phyloP scores from a whole-genome alignment of 306 rosid species.

The Ochetophila trinervis region DNA sequence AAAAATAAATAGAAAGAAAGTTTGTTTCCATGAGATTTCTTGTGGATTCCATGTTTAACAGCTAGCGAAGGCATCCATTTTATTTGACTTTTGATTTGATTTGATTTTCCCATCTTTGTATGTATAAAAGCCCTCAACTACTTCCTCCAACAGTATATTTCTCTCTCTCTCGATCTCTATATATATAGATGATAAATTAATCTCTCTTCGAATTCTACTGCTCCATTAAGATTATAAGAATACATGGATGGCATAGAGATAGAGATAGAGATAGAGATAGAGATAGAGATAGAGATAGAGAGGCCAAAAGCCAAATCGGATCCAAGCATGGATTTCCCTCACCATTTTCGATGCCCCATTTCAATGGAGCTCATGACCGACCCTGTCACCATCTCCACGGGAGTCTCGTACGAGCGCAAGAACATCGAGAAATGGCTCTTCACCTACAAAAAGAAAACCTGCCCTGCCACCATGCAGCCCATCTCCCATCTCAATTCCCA shows the following conservation, averaged over 20 bases:
- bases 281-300: background rate
- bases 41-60: slow-evolving; percentile 22
- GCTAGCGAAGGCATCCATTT: slow-evolving; percentile 20
- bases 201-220: background rate
- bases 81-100: slow-evolving; percentile 43
- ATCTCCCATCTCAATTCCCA: slow-evolving; percentile 25
- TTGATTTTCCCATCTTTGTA: slow-evolving; percentile 9
- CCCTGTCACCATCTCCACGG: slow-evolving; percentile 48
- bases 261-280: too few species aligned
- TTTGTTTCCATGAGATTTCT: slow-evolving; percentile 22
- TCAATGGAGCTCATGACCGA: slow-evolving; percentile 52
- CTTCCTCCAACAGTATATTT: too few species aligned
- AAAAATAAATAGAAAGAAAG: background rate
- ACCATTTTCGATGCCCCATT: slow-evolving; percentile 50
- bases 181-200: too few species aligned
- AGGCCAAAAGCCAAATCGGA: background rate
- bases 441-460: slow-evolving; percentile 48
- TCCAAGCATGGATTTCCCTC: slow-evolving; percentile 29
- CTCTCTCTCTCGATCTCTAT: too few species aligned
- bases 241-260: background rate
- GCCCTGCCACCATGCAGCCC: slow-evolving; percentile 54
- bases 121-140: slow-evolving; percentile 3
- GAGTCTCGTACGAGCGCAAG: slow-evolving; percentile 50
- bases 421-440: slow-evolving; percentile 53
- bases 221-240: background rate